phyloP scores from a whole-genome alignment of 768 basidiomycete species.

The Naganishia antarctica region DNA sequence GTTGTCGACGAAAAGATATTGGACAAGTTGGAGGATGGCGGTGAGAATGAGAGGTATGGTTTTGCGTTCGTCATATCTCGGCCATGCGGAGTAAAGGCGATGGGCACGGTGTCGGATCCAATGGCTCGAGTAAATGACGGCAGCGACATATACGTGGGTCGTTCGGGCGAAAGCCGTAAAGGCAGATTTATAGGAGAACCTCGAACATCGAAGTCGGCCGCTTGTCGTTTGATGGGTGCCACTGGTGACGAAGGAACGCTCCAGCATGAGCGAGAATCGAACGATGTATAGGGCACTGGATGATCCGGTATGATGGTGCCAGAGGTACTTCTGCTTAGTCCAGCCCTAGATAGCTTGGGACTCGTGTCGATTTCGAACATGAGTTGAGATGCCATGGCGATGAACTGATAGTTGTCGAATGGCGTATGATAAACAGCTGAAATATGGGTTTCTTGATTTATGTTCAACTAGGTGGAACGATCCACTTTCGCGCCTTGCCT shows the following conservation, averaged over 20 bases:
- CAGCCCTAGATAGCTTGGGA: slow-evolving; percentile 4
- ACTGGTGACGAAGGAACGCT: slow-evolving; percentile 10
- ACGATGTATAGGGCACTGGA: not conserved
- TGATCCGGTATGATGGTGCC: slow-evolving; percentile 2
- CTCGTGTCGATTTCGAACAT: slow-evolving; percentile 19
- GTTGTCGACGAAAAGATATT: not conserved
- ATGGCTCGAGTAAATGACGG: slow-evolving; percentile 7
- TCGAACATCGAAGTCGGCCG: not conserved
- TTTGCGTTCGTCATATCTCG: not conserved
- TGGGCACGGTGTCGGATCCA: not conserved
- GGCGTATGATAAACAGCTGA: no score
- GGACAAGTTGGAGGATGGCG: not conserved
- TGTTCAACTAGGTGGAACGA: not conserved
- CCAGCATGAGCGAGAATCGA: slow-evolving; percentile 6
- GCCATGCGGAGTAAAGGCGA: no score
- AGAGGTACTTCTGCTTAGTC: not conserved
- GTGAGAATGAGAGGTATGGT: not conserved
- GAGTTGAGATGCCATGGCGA: slow-evolving; percentile 6
- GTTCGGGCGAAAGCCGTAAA: not conserved
- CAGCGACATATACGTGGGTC: not conserved
- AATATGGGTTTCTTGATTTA: not conserved
- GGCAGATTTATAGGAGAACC: not conserved
- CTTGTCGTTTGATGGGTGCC: not conserved
- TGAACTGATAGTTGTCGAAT: not conserved
- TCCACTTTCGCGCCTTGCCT: slow-evolving; percentile 11